A percentile compares a stretch with the other conserved stretches of the same genome.
phyloP scores from a whole-genome alignment of 31 red algal species.

The Asparagopsis taxiformis region DNA sequence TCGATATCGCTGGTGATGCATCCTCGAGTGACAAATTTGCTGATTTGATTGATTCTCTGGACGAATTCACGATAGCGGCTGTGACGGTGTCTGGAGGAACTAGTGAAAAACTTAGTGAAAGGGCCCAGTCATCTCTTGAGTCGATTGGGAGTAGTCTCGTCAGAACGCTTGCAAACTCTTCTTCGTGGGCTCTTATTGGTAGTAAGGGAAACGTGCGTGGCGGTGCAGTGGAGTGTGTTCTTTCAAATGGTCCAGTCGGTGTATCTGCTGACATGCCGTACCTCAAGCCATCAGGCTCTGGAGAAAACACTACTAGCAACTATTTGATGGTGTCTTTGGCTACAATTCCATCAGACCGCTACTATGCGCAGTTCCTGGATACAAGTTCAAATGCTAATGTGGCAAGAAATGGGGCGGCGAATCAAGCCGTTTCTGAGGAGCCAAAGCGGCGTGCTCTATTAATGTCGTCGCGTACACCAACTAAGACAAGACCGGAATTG shows the following conservation, averaged over 20 bases:
- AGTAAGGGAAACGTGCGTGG: background rate
- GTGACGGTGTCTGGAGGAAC: background rate
- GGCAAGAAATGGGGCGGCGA: no score
- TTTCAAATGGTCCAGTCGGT: background rate
- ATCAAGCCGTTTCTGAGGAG: background rate
- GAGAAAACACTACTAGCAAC: background rate
- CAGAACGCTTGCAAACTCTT: background rate
- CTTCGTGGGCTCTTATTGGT: background rate
- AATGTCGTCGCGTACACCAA: background rate
- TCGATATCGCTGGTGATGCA: background rate
- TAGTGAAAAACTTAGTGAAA: background rate
- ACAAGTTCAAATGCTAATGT: background rate
- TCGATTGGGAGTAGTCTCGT: background rate
- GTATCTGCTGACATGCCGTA: background rate
- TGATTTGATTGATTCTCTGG: background rate
- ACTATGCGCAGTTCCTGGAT: no score
- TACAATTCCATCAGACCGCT: background rate
- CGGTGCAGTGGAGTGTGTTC: background rate
- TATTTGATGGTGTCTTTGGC: background rate
- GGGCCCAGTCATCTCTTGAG: background rate
- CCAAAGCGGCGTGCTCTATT: background rate
- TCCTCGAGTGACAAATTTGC: background rate
- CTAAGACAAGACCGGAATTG: background rate
- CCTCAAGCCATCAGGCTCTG: background rate
- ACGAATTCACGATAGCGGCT: background rate